Percentiles rank a stretch among this genome's conserved stretches.
Conservation (phyloP, 495 filamentous ascomycete genomes). For the Polyplosphaeria fusca region DNA sequence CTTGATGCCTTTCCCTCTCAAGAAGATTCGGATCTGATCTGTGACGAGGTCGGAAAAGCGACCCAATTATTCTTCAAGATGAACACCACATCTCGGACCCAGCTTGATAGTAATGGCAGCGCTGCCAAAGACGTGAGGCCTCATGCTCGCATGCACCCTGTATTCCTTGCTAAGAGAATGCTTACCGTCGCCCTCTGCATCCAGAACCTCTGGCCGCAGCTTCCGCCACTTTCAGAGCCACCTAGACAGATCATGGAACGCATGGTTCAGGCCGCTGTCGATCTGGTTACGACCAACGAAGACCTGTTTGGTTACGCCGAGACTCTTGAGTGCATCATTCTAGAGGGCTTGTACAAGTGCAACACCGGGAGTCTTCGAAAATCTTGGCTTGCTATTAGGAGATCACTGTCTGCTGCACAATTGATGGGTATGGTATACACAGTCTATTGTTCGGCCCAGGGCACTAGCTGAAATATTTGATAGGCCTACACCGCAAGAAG, state of each 20-base stretch:
- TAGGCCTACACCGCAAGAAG: slow-evolving; percentile 11
- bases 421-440: slow-evolving; percentile 9
- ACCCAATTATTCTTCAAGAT: neutral
- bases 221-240: slow-evolving; percentile 2
- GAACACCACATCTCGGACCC: neutral
- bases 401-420: slow-evolving; percentile 13
- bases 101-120: neutral
- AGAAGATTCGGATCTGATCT: neutral
- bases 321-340: slow-evolving; percentile 12
- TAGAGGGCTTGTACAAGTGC: slow-evolving; percentile 17
- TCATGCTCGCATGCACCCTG: slow-evolving; percentile 6
- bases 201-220: neutral
- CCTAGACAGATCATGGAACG: slow-evolving; percentile 4
- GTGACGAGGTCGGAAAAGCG: neutral
- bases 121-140: neutral
- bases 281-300: slow-evolving; percentile 13
- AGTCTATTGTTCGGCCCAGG: neutral
- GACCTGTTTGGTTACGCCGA: slow-evolving; percentile 12
- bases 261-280: slow-evolving; percentile 5
- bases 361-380: slow-evolving; percentile 15
- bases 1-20: slow-evolving; percentile 5
- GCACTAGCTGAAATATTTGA: neutral
- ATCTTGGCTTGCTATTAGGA: slow-evolving; percentile 8
- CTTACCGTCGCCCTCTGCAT: slow-evolving; percentile 5
- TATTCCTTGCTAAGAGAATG: slow-evolving; percentile 17